Percentiles rank a stretch among this genome's conserved stretches.
phyloP scores from a whole-genome alignment of 2,329 filamentous ascomycete species.

The Fonsecaea pedrosoi region DNA sequence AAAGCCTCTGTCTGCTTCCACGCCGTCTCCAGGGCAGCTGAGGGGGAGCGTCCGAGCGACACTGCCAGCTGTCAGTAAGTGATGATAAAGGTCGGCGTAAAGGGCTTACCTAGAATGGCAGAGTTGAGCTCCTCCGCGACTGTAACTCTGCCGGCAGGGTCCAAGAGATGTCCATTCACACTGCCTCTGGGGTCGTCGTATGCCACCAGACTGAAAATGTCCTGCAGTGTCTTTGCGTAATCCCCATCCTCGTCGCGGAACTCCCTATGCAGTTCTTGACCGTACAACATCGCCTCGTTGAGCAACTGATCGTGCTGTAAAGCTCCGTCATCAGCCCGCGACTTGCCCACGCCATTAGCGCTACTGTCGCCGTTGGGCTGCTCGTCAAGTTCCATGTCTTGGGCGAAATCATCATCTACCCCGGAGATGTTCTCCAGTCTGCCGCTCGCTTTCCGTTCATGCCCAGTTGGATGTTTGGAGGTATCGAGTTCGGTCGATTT shows the following conservation, averaged over 20 bases:
- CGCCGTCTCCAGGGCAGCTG: constrained; percentile 81
- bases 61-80: constrained; percentile 59
- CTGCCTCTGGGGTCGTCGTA: constrained; percentile 82
- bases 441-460: constrained; percentile 42
- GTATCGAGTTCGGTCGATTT: constrained; percentile 70
- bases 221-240: constrained; percentile 74
- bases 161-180: constrained; percentile 77
- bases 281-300: constrained; percentile 76
- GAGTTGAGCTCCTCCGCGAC: constrained; percentile 95
- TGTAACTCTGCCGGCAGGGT: constrained; percentile 72
- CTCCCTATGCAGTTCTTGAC: constrained; percentile 76
- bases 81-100: not conserved
- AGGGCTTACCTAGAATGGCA: constrained; percentile 79
- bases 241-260: constrained; percentile 76
- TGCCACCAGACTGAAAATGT: constrained; percentile 87
- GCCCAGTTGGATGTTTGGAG: constrained; percentile 50
- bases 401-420: constrained; percentile 51
- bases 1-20: constrained; percentile 86
- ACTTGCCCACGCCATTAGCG: constrained; percentile 44
- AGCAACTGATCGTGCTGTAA: constrained; percentile 62
- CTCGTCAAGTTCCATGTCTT: constrained; percentile 66
- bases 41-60: constrained; percentile 86
- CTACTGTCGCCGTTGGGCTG: constrained; percentile 38
- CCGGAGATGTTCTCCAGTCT: constrained; percentile 49
- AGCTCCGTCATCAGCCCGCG: constrained; percentile 41